Percentiles rank a stretch among this genome's conserved stretches.
Evolutionary conservation across 1,284 basidiomycete genomes (phyloP).

Genomic region (Schizophyllum amplum): DNA sequence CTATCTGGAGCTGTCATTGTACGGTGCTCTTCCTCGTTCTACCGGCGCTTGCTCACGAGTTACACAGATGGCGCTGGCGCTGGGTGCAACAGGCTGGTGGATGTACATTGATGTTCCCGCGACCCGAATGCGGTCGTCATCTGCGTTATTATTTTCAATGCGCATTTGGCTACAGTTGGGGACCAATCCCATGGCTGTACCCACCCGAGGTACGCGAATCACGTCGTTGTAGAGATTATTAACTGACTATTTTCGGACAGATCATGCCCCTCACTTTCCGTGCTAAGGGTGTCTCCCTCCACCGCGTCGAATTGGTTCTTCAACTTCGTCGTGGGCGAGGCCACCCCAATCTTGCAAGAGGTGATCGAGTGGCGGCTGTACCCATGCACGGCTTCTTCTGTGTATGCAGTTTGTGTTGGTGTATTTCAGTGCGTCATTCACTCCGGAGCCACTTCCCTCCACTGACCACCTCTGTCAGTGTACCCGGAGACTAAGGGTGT

Average conservation of each 20-base stretch:
- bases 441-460: not conserved
- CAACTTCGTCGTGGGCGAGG: conserved; percentile 85
- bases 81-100: conserved; percentile 84
- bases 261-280: conserved; percentile 88
- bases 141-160: conserved; percentile 92
- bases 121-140: conserved; percentile 84
- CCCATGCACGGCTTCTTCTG: conserved; percentile 97
- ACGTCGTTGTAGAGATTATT: no score
- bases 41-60: conserved; percentile 5
- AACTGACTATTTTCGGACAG: conserved; percentile 39
- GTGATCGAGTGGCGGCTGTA: conserved; percentile 89
- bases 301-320: conserved; percentile 28
- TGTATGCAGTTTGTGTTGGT: conserved; percentile 68
- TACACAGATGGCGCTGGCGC: conserved; percentile 65
- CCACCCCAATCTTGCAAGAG: conserved; percentile 86
- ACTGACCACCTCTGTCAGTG: conserved; percentile 32
- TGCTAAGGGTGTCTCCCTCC: conserved; percentile 73
- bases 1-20: conserved; percentile 88
- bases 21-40: conserved; percentile 6
- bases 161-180: conserved; percentile 86
- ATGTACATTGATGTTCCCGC: conserved; percentile 86
- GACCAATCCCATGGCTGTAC: conserved; percentile 83
- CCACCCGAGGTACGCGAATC: conserved; percentile 66
- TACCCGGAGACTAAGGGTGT: conserved; percentile 81
- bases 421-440: conserved; percentile 54